A percentile compares a stretch with the other conserved stretches of the same genome.
phyloP scores from a whole-genome alignment of 2,329 filamentous ascomycete species.

The Xylaria sp. region DNA sequence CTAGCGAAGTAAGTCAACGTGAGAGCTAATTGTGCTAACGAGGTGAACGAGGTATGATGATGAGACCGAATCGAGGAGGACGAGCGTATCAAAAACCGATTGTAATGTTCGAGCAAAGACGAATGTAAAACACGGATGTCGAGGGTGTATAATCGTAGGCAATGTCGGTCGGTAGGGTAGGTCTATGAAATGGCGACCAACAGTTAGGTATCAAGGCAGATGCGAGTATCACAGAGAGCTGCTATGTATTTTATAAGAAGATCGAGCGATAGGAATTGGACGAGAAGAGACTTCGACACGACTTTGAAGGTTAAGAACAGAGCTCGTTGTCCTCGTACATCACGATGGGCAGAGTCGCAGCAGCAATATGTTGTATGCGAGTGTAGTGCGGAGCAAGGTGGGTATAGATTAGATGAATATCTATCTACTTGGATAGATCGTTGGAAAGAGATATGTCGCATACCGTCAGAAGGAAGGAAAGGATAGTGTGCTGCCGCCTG shows the following conservation, averaged over 20 bases:
- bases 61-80: not conserved
- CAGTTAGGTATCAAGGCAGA: not conserved
- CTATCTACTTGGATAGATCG: not conserved
- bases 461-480: not conserved
- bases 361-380: not conserved
- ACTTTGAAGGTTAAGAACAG: slow-evolving; percentile 11
- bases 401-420: not conserved
- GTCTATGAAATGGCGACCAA: not conserved
- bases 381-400: not conserved
- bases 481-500: not conserved
- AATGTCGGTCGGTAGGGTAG: slow-evolving; percentile 14
- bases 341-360: slow-evolving; percentile 10
- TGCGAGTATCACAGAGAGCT: no score
- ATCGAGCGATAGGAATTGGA: not conserved
- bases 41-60: not conserved
- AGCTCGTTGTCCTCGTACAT: slow-evolving; percentile 6
- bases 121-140: not conserved
- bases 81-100: not conserved
- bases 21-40: not conserved
- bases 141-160: not conserved
- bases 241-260: not conserved
- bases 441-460: not conserved
- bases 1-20: not conserved
- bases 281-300: not conserved
- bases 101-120: not conserved